A percentile compares a stretch with the other conserved stretches of the same genome.
Evolutionary conservation across 495 filamentous ascomycete species (phyloP).

Genomic region (Talaromyces trachyspermus): DNA sequence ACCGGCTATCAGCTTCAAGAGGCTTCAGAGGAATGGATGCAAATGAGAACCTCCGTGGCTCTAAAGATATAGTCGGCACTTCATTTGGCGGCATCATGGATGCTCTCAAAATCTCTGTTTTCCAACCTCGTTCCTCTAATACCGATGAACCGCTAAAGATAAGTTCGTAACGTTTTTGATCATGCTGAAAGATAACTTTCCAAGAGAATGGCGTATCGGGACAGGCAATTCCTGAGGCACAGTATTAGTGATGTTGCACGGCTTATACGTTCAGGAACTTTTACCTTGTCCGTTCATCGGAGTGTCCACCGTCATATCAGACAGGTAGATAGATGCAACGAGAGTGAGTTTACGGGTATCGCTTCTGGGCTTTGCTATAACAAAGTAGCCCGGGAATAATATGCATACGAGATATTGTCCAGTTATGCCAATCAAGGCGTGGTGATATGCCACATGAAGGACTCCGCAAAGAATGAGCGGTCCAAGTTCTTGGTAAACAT

Average conservation of each 20-base stretch:
- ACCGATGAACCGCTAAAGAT: slow-evolving; percentile 83
- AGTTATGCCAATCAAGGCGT: slow-evolving; percentile 49
- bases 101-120: slow-evolving; percentile 31
- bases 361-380: slow-evolving; percentile 63
- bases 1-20: slow-evolving; percentile 67
- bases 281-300: slow-evolving; percentile 78
- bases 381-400: slow-evolving; percentile 74
- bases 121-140: slow-evolving; percentile 75
- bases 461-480: slow-evolving; percentile 80
- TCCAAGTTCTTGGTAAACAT: slow-evolving; percentile 66
- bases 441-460: slow-evolving; percentile 78
- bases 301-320: slow-evolving; percentile 64
- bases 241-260: background rate
- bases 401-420: slow-evolving; percentile 83
- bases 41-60: slow-evolving; percentile 36
- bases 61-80: slow-evolving; percentile 17
- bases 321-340: slow-evolving; percentile 65
- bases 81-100: slow-evolving; percentile 18
- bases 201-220: slow-evolving; percentile 80
- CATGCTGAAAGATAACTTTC: slow-evolving; percentile 83
- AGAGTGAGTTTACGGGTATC: slow-evolving; percentile 58
- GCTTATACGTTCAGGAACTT: no score
- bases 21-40: slow-evolving; percentile 62
- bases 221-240: slow-evolving; percentile 67
- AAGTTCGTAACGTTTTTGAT: slow-evolving; percentile 72